Evolutionary conservation across 2,329 filamentous ascomycete species (phyloP).

Genomic region (Spiromastix sp.): DNA sequence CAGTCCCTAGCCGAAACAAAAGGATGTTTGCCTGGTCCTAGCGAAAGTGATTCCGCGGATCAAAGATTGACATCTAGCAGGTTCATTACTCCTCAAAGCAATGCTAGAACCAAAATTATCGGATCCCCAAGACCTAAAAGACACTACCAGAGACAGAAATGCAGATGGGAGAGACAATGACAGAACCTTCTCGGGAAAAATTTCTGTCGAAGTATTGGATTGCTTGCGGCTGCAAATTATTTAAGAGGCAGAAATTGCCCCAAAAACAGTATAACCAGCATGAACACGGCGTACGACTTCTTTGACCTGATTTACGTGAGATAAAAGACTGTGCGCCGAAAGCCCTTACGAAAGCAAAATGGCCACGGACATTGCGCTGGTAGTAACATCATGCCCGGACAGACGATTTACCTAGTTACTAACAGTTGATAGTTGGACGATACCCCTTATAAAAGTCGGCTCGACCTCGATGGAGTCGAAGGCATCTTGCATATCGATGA

Average conservation of each 20-base stretch:
- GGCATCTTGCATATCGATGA: too few relatives aligned
- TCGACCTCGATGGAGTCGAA: neutral
- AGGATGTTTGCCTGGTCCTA: too few relatives aligned
- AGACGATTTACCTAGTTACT: neutral
- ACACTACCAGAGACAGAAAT: neutral
- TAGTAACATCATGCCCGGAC: neutral
- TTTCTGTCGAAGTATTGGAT: neutral
- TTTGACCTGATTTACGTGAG: neutral
- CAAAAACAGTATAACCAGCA: neutral
- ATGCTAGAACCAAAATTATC: too few relatives aligned
- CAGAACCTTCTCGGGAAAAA: neutral
- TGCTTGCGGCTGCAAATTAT: too few relatives aligned
- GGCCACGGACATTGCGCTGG: neutral
- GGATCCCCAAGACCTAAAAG: too few relatives aligned
- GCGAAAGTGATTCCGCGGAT: too few relatives aligned
- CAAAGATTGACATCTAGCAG: too few relatives aligned
- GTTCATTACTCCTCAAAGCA: too few relatives aligned
- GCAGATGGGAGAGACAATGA: neutral
- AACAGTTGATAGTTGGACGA: neutral
- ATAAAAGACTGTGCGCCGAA: too few relatives aligned
- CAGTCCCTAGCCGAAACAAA: too few relatives aligned
- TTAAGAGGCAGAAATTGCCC: neutral
- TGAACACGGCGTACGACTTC: neutral
- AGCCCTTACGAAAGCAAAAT: neutral
- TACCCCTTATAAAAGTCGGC: neutral